Base-by-base conservation (phyloP, 106 monocot genomes). In the Apostasia ramifera region DNA sequence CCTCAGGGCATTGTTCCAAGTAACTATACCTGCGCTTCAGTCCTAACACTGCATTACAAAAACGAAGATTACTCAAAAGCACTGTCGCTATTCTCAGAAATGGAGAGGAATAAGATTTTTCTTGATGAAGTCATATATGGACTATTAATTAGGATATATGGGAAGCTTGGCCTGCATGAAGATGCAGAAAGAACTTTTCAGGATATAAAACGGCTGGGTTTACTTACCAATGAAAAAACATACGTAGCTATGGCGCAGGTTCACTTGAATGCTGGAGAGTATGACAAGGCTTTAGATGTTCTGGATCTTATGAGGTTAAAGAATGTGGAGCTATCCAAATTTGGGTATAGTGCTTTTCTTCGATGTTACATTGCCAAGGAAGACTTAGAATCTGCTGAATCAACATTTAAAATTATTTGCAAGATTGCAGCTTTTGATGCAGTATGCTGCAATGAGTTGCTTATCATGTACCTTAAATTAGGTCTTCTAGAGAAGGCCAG, bases 61-160 rank as follows among this genome's bases (percentile, higher is more conserved):
- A 83, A 83, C 71, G 62, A 70, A 15, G 87, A 90, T 64, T 98
- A 93, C 70, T 82, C 98, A 9, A 93, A 85, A 72, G 98, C 93
- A 47, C 83, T 93, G 8, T 77, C 83, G 50, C 80, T 98, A 40
- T 98, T 98, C 72, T 69, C 80, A 44, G 85, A 93, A 72, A 92
- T 98, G 86, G 77, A 85, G 58, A 83, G 47, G 50, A 83, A 82
- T 55, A 89, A 82, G 45, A 85, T 90, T 71, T 47, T 71, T 45
- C 81, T 72, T 43, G 98, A 98, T 80, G 98, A 98, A 76, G 93
- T 90, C 39, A 98, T 98, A 49, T 93, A 93, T 72, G 98, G 98
- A 63, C 90, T 98, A 53, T 81, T 98, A 66, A 56, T 98, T 70
- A 85, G 92, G 77, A 85, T 98, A 84, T 98, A 98, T 70, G 98